phyloP scores from a whole-genome alignment of 2,329 filamentous ascomycete species.

The Phaeosphaeriaceae sp. region DNA sequence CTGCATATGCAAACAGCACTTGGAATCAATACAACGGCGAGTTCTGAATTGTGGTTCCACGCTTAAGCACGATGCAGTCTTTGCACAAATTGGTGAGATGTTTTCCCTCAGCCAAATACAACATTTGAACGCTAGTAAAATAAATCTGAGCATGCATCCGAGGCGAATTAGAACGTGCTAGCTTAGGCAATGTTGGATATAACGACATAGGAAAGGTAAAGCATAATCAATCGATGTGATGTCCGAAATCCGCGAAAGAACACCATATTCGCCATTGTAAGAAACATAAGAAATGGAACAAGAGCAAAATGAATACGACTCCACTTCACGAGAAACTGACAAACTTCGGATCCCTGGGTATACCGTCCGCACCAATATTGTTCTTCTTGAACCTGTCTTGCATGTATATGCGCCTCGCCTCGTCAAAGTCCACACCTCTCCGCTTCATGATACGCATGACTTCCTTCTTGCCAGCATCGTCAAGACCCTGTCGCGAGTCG shows the following conservation, averaged over 20 bases:
- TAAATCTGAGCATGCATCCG: background rate
- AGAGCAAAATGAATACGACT: background rate
- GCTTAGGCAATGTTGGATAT: background rate
- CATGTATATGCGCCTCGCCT: slow-evolving; percentile 85
- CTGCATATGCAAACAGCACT: background rate
- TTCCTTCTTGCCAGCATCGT: slow-evolving; percentile 79
- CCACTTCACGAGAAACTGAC: slow-evolving; percentile 77
- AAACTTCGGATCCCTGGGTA: slow-evolving; percentile 91
- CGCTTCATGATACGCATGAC: slow-evolving; percentile 91
- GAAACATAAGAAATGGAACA: slow-evolving; percentile 1
- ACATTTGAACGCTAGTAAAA: no score
- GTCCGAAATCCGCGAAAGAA: background rate
- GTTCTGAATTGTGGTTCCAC: no score
- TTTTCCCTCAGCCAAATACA: no score
- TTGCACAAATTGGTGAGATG: no score
- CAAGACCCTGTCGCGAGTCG: slow-evolving; percentile 81
- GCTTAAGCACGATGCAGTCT: no score
- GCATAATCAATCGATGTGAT: no score
- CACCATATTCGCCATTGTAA: background rate
- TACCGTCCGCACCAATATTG: slow-evolving; percentile 85
- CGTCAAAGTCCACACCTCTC: slow-evolving; percentile 82
- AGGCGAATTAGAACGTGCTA: background rate
- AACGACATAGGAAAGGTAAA: slow-evolving; percentile 2
- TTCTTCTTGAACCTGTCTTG: slow-evolving; percentile 86
- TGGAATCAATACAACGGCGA: no score